Evolutionary conservation across 2,329 filamentous ascomycete species (phyloP).

Genomic region (Pseudogymnoascus sp.): DNA sequence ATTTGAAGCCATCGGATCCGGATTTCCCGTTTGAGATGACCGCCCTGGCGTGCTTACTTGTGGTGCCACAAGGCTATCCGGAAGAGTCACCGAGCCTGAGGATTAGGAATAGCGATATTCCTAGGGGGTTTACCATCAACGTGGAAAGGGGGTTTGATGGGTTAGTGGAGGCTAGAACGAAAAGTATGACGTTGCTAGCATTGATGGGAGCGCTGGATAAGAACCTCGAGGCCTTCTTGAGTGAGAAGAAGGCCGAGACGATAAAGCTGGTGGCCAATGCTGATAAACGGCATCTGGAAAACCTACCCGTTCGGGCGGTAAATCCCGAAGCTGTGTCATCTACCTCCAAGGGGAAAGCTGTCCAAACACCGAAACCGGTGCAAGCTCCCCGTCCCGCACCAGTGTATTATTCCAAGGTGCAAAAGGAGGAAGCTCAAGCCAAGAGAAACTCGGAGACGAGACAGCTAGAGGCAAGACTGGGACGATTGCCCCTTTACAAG

Average conservation of each 20-base stretch:
- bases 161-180: constrained; percentile 47
- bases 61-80: constrained; percentile 59
- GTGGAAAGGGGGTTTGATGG: constrained; percentile 67
- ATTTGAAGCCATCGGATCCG: constrained; percentile 66
- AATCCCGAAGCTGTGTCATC: constrained; percentile 14
- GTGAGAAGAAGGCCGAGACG: constrained; percentile 63
- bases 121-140: constrained; percentile 66
- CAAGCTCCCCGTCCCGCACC: constrained; percentile 12
- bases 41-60: constrained; percentile 59
- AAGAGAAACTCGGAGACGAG: constrained; percentile 59
- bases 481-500: constrained; percentile 57
- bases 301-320: constrained; percentile 21
- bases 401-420: constrained; percentile 45
- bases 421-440: constrained; percentile 56
- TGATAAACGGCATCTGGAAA: constrained; percentile 28
- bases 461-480: constrained; percentile 69
- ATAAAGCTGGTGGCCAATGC: constrained; percentile 50
- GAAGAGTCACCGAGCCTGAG: constrained; percentile 48
- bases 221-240: constrained; percentile 62
- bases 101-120: constrained; percentile 63
- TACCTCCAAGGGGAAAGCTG: constrained; percentile 3
- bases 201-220: constrained; percentile 66
- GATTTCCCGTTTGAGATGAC: constrained; percentile 76
- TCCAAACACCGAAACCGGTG: constrained; percentile 35
- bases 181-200: constrained; percentile 53